These are phyloP conservation scores for Agrocybe chaxingu DNA, from an alignment of 768 basidiomycete genomes.

Conservation along the genomic window DNA sequence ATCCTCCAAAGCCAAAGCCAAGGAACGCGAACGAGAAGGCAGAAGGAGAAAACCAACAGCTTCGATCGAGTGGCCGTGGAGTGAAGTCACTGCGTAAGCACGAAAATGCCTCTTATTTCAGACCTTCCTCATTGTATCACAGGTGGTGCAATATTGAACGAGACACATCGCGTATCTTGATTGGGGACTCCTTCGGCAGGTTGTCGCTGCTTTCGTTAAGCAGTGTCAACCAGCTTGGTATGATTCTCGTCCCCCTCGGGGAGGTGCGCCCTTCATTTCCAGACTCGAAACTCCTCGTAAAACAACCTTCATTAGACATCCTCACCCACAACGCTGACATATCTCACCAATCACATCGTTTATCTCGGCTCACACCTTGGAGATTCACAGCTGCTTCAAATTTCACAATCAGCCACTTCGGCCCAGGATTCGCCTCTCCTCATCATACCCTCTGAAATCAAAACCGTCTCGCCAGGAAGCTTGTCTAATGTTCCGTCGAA, in stretches of 20 bases:
- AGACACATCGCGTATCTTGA: slow-evolving; percentile 44
- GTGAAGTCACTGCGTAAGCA: slow-evolving; percentile 64
- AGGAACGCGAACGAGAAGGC: slow-evolving; percentile 53
- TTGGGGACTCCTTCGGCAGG: slow-evolving; percentile 72
- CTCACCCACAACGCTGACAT: slow-evolving; percentile 65
- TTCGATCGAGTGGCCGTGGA: slow-evolving; percentile 73
- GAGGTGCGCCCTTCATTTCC: slow-evolving; percentile 39
- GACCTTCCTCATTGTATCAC: slow-evolving; percentile 1
- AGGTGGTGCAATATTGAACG: slow-evolving; percentile 54
- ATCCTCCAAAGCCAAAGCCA: slow-evolving; percentile 44
- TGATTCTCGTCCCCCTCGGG: slow-evolving; percentile 66
- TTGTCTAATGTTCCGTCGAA: slow-evolving; percentile 22
- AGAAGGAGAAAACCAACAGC: slow-evolving; percentile 54
- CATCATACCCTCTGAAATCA: slow-evolving; percentile 47
- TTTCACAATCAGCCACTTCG: slow-evolving; percentile 46
- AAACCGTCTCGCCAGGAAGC: slow-evolving; percentile 33
- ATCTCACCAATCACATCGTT: slow-evolving; percentile 65
- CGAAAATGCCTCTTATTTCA: not conserved
- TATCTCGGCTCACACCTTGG: slow-evolving; percentile 83
- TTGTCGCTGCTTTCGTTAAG: slow-evolving; percentile 63
- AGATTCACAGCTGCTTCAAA: slow-evolving; percentile 72
- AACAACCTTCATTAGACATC: slow-evolving; percentile 48
- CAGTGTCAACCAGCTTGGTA: slow-evolving; percentile 34
- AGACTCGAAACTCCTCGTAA: not conserved
- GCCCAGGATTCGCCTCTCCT: slow-evolving; percentile 41